These are phyloP conservation scores for Sclerotinia borealis DNA, from an alignment of 2,329 filamentous ascomycete genomes.

Conservation along the genomic window DNA sequence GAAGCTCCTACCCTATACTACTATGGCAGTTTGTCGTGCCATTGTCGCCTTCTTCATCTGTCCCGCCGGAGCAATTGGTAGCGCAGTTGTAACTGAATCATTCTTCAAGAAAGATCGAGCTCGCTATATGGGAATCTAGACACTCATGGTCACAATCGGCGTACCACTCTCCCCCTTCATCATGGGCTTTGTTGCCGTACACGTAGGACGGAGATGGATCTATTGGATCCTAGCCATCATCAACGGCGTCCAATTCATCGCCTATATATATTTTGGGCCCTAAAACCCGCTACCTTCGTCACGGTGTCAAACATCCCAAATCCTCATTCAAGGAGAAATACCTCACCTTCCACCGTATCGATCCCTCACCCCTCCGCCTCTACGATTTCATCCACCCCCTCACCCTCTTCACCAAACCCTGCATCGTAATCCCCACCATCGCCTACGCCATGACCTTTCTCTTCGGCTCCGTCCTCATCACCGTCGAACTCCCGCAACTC, in stretches of 20 bases:
- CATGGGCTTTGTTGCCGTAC: constrained; percentile 36
- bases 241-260: constrained; percentile 49
- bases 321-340: constrained; percentile 30
- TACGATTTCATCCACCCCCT: constrained; percentile 48
- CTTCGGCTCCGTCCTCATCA: constrained; percentile 46
- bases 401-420: constrained; percentile 38
- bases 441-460: constrained; percentile 54
- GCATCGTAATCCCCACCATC: constrained; percentile 45
- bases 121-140: constrained; percentile 50
- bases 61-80: constrained; percentile 45
- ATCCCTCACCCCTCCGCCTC: constrained; percentile 42
- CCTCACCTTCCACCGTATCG: constrained; percentile 44
- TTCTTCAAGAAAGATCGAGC: constrained; percentile 48
- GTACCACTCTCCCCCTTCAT: constrained; percentile 25
- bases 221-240: constrained; percentile 43
- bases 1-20: constrained; percentile 40
- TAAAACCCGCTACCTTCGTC: constrained; percentile 48
- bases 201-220: constrained; percentile 12
- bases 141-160: constrained; percentile 25
- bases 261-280: constrained; percentile 51
- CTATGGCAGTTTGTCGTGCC: constrained; percentile 43
- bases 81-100: constrained; percentile 49
- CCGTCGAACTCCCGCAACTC: constrained; percentile 54
- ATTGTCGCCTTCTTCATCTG: constrained; percentile 48
- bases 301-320: not conserved